Percentiles rank a stretch among this genome's conserved stretches.
phyloP scores from a whole-genome alignment of 345 rosid genomes.

The Eucalyptus leucophloia region DNA sequence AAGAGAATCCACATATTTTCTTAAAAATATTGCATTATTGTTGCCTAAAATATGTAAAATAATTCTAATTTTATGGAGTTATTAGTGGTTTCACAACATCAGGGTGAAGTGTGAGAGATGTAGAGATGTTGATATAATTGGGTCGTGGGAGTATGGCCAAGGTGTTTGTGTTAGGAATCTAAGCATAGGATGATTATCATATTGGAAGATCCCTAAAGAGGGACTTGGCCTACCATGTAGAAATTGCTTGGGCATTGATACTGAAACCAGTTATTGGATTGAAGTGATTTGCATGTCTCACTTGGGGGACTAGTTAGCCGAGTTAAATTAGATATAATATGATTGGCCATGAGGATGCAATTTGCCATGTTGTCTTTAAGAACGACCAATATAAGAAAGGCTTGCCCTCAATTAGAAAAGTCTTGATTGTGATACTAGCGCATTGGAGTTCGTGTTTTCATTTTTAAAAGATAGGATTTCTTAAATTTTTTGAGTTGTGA shows the following conservation, averaged over 20 bases:
- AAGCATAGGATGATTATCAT: background rate
- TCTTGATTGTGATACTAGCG: background rate
- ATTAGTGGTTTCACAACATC: background rate
- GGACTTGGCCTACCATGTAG: background rate
- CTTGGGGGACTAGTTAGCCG: background rate
- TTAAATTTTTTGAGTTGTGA: background rate
- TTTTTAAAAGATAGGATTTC: background rate
- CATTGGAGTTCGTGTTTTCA: background rate
- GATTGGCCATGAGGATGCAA: background rate
- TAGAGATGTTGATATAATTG: background rate
- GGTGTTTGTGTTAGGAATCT: background rate
- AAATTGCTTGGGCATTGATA: background rate
- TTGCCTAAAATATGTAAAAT: too few relatives aligned
- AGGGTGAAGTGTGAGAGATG: background rate
- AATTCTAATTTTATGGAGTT: too few relatives aligned
- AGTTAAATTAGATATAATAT: background rate
- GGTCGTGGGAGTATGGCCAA: background rate
- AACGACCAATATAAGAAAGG: background rate
- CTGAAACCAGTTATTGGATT: accelerated
- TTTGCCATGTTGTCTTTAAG: background rate
- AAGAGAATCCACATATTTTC: too few relatives aligned
- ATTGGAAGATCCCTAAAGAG: background rate
- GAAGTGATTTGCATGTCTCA: background rate
- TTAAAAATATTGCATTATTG: too few relatives aligned
- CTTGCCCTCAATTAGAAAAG: background rate